Evolutionary conservation across 331 rosid species (phyloP).

Genomic region (Prunus yedoensis): DNA sequence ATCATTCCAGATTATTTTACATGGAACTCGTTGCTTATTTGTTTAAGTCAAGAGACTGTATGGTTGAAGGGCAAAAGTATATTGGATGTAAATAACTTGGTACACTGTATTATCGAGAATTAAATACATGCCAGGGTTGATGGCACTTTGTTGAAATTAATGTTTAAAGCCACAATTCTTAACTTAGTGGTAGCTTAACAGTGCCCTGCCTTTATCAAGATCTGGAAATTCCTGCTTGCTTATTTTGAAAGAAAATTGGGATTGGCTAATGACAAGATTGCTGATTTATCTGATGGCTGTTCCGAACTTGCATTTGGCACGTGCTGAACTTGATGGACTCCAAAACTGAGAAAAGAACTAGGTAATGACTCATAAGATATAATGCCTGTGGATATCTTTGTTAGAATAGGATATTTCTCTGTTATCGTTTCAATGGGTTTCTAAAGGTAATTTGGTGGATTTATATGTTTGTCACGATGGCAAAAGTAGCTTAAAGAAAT

Average conservation of each 20-base stretch:
- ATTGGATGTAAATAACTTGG: constrained; percentile 18
- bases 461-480: not conserved
- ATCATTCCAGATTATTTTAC: constrained; percentile 43
- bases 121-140: not conserved
- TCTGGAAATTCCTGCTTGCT: too few relatives aligned
- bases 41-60: constrained; percentile 34
- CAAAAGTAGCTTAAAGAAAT: not conserved
- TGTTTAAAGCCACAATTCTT: too few relatives aligned
- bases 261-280: too few relatives aligned
- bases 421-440: constrained; percentile 89
- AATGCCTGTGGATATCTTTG: too few relatives aligned
- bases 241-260: too few relatives aligned
- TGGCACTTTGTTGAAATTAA: not conserved
- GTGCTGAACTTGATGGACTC: too few relatives aligned
- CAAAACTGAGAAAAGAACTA: too few relatives aligned
- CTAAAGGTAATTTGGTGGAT: constrained; percentile 62
- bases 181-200: too few relatives aligned
- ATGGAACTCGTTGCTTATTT: constrained; percentile 55
- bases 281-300: too few relatives aligned
- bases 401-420: constrained; percentile 59
- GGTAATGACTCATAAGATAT: too few relatives aligned
- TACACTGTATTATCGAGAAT: constrained; percentile 24
- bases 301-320: too few relatives aligned
- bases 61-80: constrained; percentile 26
- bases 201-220: too few relatives aligned